Evolutionary conservation across 1,284 basidiomycete species (phyloP), one percentile per base, ranked within the genome.

Genomic region (Mycena citricolor): DNA sequence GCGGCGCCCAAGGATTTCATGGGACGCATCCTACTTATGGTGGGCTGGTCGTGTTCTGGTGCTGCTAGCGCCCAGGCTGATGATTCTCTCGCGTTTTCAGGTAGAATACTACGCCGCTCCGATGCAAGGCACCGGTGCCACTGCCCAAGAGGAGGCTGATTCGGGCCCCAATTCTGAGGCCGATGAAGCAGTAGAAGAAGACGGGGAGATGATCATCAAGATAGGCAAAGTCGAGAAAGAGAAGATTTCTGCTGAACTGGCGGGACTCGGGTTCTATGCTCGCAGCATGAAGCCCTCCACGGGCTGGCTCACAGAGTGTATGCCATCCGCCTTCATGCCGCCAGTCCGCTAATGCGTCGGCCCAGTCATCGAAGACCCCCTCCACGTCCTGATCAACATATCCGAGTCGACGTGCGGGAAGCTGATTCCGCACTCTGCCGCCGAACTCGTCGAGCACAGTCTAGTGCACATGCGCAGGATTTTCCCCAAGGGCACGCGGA

Each of bases 11-110:
- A 59, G 6, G 68, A 78, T 45, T 60, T 84, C 10, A 68, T 57
- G 46, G 79, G 80, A 4, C 67, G 69, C 39, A 78, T 85, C 42
- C 44, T 83, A 2, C 64, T 83, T 13, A 83, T 84, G 80, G 81
- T 80, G 47, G 37, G 63, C 54, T 8, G 8, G 11, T 29, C n/a
- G 14, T 24, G 25, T 11, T 21, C 35, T 45, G 19, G 35, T 11
- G 25, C 21, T n/a, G n/a, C n/a, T n/a, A n/a, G n/a, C n/a, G n/a
- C n/a, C n/a, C n/a, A n/a, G n/a, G n/a, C n/a, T n/a, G n/a, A n/a
- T n/a, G n/a, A 14, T 28, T 14, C 29, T n/a, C 3, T 40, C 11
- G 43, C 13, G 1, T 25, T n/a, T 8, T 5, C 26, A 79, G 77
- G 76, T 80, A 5, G 79, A 81, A 56, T 81, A 80, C 53, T 79